Evolutionary conservation across 2,329 filamentous ascomycete genomes (phyloP), one percentile per base, ranked within the genome.

Genomic region (Fusarium ramigenum): DNA sequence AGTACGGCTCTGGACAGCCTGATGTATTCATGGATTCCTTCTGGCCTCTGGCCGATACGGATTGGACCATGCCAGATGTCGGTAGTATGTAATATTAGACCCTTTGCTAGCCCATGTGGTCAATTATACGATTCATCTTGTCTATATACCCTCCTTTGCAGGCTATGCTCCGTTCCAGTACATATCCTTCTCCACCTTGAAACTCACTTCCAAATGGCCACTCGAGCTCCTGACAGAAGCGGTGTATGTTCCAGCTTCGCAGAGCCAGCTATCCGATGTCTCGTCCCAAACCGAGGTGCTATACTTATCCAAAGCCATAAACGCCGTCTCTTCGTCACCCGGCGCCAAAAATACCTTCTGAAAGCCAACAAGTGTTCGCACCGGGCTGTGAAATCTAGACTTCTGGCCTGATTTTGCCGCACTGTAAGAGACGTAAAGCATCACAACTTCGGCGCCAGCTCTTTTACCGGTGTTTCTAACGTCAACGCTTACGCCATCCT

Each of bases 11-110:
- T 3, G 57, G 58, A 2, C 69, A 72, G 6, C 69, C 69, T 1
- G 69, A 72, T 30, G 32, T 72, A 1, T 72, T 72, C 8, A 68
- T 72, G 68, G 69, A 72, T 34, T 68, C 69, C 0, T 71, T 72
- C 19, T 68, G 63, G 69, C 69, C 69, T 9, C 16, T 70, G 4
- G 40, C 23, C 11, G 53, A 61, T 19, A 52, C 25, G 5, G 54
- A 64, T 7, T 70, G 66, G 66, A 52, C 62, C 0, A 34, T 65
- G 28, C 5, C 57, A 4, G 57, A 65, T 28, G 34, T 58, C 10
- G 34, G 28, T 1, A 30, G 44, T 30, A 47, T 47, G 9, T 14
- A 34, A 34, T 14, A 15, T 2, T 34, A 34, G 5, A 4, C 12
- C 2, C 14, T 34, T 34, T 15, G 32, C 32, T 34, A 34, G 32